Evolutionary conservation across 164 flowering plant genomes (phyloP).

Genomic region (Brasenia schreberi): DNA sequence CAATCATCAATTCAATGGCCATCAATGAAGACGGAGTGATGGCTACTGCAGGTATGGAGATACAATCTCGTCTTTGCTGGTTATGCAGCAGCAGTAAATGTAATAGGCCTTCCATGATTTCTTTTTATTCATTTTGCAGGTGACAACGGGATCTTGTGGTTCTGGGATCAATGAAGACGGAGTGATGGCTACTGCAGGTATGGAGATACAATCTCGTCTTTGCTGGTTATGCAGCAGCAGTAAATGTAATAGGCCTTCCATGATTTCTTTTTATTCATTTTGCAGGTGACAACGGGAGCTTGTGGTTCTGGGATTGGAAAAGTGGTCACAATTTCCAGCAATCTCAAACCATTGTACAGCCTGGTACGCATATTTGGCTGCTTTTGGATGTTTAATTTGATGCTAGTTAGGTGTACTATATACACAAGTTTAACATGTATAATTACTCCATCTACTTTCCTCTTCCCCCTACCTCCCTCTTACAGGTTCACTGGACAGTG

Average conservation of each 20-base stretch:
- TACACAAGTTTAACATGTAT: too few relatives aligned
- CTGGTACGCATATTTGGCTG: too few relatives aligned
- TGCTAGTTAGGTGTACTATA: too few relatives aligned
- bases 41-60: slow-evolving; percentile 68
- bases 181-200: slow-evolving; percentile 91
- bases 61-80: background rate
- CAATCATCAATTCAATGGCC: slow-evolving; percentile 89
- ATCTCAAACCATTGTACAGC: slow-evolving; percentile 90
- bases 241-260: background rate
- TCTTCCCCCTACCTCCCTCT: too few relatives aligned
- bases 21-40: slow-evolving; percentile 95
- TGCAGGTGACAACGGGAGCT: slow-evolving; percentile 91
- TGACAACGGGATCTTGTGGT: slow-evolving; percentile 97
- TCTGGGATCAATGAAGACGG: slow-evolving; percentile 99
- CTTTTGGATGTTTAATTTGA: too few relatives aligned
- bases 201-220: background rate
- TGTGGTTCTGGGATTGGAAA: slow-evolving; percentile 99
- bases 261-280: slow-evolving; percentile 1
- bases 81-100: background rate
- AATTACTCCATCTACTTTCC: too few relatives aligned
- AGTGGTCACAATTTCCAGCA: slow-evolving; percentile 99
- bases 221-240: background rate
- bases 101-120: background rate
- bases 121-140: slow-evolving; percentile 27
- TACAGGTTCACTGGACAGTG: slow-evolving; percentile 95